Evolutionary conservation across 306 rosid species (phyloP), one percentile per base, ranked within the genome.

Genomic region (Biancaea sappan): DNA sequence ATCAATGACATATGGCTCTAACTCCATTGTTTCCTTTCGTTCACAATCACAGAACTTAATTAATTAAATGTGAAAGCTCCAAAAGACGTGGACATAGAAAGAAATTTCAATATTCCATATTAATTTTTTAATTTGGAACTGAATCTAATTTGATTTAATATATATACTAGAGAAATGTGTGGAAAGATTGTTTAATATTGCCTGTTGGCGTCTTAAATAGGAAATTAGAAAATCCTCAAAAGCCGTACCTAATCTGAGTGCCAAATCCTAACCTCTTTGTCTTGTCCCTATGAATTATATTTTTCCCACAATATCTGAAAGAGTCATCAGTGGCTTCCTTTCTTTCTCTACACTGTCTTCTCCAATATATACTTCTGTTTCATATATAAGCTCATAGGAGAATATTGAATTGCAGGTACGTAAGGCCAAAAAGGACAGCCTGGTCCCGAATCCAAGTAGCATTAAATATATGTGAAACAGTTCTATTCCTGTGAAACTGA

Each of bases 41-140:
- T 53, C 26, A 37, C 48, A 66, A 16, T 35, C 22, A 26, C 40
- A 16, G 35, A 58, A 11, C 11, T 29, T 58, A 56, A 10, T 29
- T 58, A 56, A 5, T 26, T 26, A 14, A 34, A 58, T 29, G 64
- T 58, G 22, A 37, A 26, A 56, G 37, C 62, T 26, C 4, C 35
- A 53, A 28, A 53, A 53, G 28, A 43, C n/a, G 61, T 26, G 14
- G 3, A 46, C 21, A 10, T 22, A 26, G 64, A 48, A 64, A 6
- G 25, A 22, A 28, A 18, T 50, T 34, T 16, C 15, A 5, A 40
- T 34, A 57, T 59, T 80, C 73, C 65, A 74, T 32, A 48, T 32
- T 69, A 19, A 24, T 77, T 72, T 72, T 84, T 61, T 69, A 84
- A 72, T 48, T 43, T 50, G 7, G 57, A 51, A 57, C 65, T 13